A percentile compares a stretch with the other conserved stretches of the same genome.
Evolutionary conservation across 1,139 yeast species (phyloP).

Genomic region (Saccharomyces hybrid): DNA sequence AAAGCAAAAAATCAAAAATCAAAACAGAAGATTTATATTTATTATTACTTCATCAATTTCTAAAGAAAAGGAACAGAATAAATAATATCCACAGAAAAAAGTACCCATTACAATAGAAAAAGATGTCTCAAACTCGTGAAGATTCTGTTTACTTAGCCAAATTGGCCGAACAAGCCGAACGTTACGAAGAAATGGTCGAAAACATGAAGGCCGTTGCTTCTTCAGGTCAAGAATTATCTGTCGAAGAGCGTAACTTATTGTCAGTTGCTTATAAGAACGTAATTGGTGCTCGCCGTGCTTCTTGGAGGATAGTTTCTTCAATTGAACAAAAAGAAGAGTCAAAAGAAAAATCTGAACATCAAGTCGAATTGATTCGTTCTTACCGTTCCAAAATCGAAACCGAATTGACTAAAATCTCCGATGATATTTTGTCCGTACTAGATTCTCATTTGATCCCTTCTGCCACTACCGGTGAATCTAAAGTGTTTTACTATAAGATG

Average conservation of each 20-base stretch:
- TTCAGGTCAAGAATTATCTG: conserved; percentile 89
- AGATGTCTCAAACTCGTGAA: conserved; percentile 61
- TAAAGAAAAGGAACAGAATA: background rate
- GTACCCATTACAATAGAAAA: background rate
- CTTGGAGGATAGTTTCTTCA: conserved; percentile 97
- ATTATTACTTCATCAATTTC: background rate
- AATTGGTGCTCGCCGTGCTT: conserved; percentile 98
- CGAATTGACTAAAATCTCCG: conserved; percentile 89
- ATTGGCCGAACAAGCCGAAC: conserved; percentile 99
- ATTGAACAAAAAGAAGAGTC: conserved; percentile 98
- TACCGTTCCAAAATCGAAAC: conserved; percentile 91
- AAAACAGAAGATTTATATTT: background rate
- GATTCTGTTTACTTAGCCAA: conserved; percentile 97
- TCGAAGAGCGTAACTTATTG: conserved; percentile 93
- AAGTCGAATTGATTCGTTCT: conserved; percentile 83
- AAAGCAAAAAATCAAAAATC: background rate
- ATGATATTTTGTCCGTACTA: conserved; percentile 82
- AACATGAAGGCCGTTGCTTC: conserved; percentile 97
- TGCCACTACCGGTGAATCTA: conserved; percentile 93
- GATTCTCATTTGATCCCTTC: conserved; percentile 85
- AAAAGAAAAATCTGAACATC: conserved; percentile 63
- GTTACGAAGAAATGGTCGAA: conserved; percentile 99
- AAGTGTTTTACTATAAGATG: conserved; percentile 98
- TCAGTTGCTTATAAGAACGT: conserved; percentile 98
- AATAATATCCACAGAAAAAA: background rate